phyloP scores from a whole-genome alignment of 441 rosid genomes.

The Pelargonium fulgidum region DNA sequence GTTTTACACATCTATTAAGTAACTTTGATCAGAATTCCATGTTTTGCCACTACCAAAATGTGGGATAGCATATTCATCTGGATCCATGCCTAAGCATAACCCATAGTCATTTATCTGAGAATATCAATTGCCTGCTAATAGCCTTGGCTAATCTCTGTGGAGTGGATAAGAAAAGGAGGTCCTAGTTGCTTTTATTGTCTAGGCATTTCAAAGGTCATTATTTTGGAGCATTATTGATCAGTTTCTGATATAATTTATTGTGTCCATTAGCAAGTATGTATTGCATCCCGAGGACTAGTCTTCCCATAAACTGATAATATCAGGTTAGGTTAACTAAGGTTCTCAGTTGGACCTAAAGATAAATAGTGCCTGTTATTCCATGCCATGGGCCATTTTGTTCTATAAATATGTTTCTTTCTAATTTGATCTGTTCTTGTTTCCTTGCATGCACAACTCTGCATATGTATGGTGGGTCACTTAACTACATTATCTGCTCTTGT shows the following conservation, averaged over 20 bases:
- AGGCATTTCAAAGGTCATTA: not conserved
- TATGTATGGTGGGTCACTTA: not conserved
- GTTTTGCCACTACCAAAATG: not conserved
- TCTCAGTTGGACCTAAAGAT: slow-evolving; percentile 14
- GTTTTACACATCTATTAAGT: too few species aligned
- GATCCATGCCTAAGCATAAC: not conserved
- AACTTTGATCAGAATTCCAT: not conserved
- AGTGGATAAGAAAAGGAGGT: not conserved
- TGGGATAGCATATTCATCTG: not conserved
- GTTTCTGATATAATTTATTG: not conserved
- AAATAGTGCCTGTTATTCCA: slow-evolving; percentile 19
- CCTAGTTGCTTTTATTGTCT: not conserved
- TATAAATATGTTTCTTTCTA: not conserved
- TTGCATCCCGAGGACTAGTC: not conserved
- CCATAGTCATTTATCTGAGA: not conserved
- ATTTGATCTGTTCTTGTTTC: not conserved
- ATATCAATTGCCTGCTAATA: not conserved
- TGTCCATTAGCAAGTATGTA: not conserved
- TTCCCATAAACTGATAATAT: too few species aligned
- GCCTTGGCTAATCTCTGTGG: not conserved
- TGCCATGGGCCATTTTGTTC: not conserved
- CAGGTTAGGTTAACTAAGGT: not conserved
- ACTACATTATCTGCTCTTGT: not conserved
- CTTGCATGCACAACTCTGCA: not conserved
- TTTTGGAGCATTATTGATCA: not conserved